These are phyloP conservation scores for Boletus albobrunnescens DNA, from an alignment of 1,284 basidiomycete species.

Conservation along the genomic window DNA sequence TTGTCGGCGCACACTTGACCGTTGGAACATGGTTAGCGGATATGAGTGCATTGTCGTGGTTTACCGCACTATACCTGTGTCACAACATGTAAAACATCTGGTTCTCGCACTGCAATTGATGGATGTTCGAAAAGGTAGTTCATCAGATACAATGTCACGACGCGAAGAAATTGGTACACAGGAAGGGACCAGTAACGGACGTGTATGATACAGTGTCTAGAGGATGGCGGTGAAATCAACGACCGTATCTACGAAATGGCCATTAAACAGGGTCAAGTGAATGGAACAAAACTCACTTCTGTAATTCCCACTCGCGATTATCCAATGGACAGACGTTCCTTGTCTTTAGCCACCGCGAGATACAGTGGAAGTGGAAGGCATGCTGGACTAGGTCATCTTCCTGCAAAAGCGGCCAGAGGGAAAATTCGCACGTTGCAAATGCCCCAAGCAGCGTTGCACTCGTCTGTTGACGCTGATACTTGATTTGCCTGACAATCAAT, in stretches of 20 bases:
- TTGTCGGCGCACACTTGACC: constrained; percentile 5
- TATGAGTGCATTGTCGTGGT: too few species aligned
- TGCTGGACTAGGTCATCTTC: constrained; percentile 56
- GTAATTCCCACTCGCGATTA: constrained; percentile 93
- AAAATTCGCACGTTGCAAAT: constrained; percentile 84
- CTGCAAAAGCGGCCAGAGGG: background rate
- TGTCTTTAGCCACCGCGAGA: constrained; percentile 99
- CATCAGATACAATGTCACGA: background rate
- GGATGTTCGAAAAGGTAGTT: background rate
- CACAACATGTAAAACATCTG: too few species aligned
- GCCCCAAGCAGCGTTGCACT: constrained; percentile 99
- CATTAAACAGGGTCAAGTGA: background rate
- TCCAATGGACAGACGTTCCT: constrained; percentile 98
- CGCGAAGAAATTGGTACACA: constrained; percentile 13
- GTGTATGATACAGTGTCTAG: constrained; percentile 20
- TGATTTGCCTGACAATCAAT: constrained; percentile 99
- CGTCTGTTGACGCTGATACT: constrained; percentile 92
- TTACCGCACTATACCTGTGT: too few species aligned
- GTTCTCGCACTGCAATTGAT: background rate
- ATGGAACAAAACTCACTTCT: constrained; percentile 62
- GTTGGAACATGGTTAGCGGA: background rate
- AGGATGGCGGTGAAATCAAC: constrained; percentile 17
- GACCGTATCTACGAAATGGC: constrained; percentile 26
- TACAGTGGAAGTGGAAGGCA: constrained; percentile 99
- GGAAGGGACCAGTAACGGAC: background rate